Conservation (phyloP, 2,329 filamentous ascomycete genomes). For the Monosporascus sp. region DNA sequence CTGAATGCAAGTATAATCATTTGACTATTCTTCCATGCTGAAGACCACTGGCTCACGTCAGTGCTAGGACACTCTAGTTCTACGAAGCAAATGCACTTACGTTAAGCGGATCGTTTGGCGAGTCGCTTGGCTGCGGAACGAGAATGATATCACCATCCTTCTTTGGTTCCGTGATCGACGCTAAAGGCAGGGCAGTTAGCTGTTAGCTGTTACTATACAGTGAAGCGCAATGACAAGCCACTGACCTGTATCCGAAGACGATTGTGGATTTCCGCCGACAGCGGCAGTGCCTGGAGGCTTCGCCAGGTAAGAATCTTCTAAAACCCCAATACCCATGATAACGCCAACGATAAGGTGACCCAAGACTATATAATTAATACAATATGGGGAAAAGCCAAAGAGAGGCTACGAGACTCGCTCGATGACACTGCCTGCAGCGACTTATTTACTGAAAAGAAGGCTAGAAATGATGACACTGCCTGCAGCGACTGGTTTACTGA, state of each 20-base stretch:
- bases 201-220: background rate
- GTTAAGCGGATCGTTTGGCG: conserved; percentile 19
- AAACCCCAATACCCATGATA: conserved; percentile 16
- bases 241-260: conserved; percentile 10
- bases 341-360: background rate
- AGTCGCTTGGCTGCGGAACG: conserved; percentile 19
- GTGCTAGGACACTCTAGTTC: background rate
- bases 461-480: no score
- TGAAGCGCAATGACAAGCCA: background rate
- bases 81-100: conserved; percentile 5
- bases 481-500: no score
- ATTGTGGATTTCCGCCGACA: conserved; percentile 10
- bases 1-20: conserved; percentile 18
- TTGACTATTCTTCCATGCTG: conserved; percentile 13
- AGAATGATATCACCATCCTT: conserved; percentile 19
- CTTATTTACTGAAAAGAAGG: background rate
- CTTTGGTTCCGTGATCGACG: conserved; percentile 12
- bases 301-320: conserved; percentile 15
- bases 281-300: conserved; percentile 17
- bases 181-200: conserved; percentile 5
- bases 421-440: background rate
- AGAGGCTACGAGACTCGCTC: background rate
- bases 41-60: conserved; percentile 16
- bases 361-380: background rate
- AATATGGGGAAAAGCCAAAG: background rate